Conservation (phyloP, 306 rosid genomes). For the Glycyrrhiza uralensis region DNA sequence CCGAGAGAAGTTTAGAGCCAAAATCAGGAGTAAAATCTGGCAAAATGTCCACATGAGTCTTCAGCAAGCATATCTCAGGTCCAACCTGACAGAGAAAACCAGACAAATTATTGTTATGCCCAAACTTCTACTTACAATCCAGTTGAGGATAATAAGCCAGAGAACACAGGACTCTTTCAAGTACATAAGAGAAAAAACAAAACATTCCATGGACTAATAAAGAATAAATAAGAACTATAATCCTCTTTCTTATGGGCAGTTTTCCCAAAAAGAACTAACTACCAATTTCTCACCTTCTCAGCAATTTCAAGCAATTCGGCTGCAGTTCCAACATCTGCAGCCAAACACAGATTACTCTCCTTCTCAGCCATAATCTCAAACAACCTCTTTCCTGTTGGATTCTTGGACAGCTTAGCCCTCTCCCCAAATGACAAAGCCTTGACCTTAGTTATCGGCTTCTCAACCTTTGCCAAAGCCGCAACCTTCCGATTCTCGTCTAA, state of each 20-base stretch:
- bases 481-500: constrained; percentile 79
- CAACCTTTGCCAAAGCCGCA: constrained; percentile 42
- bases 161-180: not conserved
- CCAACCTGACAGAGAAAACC: constrained; percentile 56
- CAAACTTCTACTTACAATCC: not conserved
- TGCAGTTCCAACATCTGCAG: constrained; percentile 83
- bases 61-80: constrained; percentile 89
- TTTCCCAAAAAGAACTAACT: not conserved
- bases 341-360: constrained; percentile 80
- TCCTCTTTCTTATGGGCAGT: not conserved
- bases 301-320: constrained; percentile 79
- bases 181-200: not conserved
- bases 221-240: not conserved
- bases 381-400: constrained; percentile 78
- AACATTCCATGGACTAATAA: not conserved
- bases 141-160: not conserved
- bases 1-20: constrained; percentile 78
- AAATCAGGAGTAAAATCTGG: constrained; percentile 91
- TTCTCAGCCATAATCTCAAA: constrained; percentile 77
- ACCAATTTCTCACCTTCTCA: constrained; percentile 51
- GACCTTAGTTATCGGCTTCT: constrained; percentile 41
- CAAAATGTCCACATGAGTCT: constrained; percentile 91
- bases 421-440: constrained; percentile 55
- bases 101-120: not conserved
- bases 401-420: constrained; percentile 69